These are phyloP conservation scores for Trichophyton benhamiae DNA, from an alignment of 2,329 filamentous ascomycete species.

Conservation along the genomic window DNA sequence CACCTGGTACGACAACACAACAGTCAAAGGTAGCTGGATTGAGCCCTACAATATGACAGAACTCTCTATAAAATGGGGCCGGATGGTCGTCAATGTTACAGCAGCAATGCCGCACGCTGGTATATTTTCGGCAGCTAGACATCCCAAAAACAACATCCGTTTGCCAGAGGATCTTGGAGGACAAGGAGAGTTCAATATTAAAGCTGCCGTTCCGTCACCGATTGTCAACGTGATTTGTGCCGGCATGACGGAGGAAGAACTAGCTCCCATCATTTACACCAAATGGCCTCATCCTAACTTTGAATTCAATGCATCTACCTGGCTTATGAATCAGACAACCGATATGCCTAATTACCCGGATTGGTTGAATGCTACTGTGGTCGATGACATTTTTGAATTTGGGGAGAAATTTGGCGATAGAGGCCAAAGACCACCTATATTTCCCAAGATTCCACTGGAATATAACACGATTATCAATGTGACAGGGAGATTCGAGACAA, in stretches of 20 bases:
- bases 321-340: slow-evolving; percentile 18
- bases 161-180: slow-evolving; percentile 55
- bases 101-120: slow-evolving; percentile 65
- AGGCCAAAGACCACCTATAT: slow-evolving; percentile 42
- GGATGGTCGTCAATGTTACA: slow-evolving; percentile 63
- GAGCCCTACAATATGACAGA: slow-evolving; percentile 39
- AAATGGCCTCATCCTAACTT: slow-evolving; percentile 38
- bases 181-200: slow-evolving; percentile 55
- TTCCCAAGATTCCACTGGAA: slow-evolving; percentile 42
- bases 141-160: slow-evolving; percentile 51
- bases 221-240: slow-evolving; percentile 61
- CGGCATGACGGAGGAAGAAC: slow-evolving; percentile 47
- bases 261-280: slow-evolving; percentile 53
- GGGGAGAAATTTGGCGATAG: slow-evolving; percentile 34
- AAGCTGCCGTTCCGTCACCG: slow-evolving; percentile 58
- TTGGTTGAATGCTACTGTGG: slow-evolving; percentile 45
- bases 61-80: slow-evolving; percentile 38
- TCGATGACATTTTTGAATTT: slow-evolving; percentile 62
- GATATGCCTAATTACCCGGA: slow-evolving; percentile 28
- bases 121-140: slow-evolving; percentile 51
- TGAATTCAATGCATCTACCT: slow-evolving; percentile 20
- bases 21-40: slow-evolving; percentile 58
- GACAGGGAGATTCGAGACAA: slow-evolving; percentile 22
- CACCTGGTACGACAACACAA: slow-evolving; percentile 60
- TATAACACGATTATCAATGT: slow-evolving; percentile 57